Evolutionary conservation across 2,329 filamentous ascomycete species (phyloP).

Genomic region (Fonsecaea pedrosoi): DNA sequence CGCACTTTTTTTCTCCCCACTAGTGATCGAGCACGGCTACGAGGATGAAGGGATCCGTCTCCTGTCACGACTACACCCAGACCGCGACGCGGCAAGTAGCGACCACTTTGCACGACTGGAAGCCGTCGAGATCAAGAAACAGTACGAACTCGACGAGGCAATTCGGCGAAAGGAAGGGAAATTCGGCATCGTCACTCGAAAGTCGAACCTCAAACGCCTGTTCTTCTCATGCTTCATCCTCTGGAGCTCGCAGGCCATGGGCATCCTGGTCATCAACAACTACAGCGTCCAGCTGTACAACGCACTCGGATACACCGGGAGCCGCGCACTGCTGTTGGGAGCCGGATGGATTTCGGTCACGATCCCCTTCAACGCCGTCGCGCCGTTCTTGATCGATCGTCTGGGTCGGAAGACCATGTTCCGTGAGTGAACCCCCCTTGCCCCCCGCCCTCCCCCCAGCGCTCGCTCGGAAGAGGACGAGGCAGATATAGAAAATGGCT

Average conservation of each 20-base stretch:
- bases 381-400: not conserved
- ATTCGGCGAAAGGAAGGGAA: not conserved
- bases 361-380: not conserved
- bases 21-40: too few species aligned
- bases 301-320: not conserved
- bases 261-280: not conserved
- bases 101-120: too few species aligned
- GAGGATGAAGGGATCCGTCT: too few species aligned
- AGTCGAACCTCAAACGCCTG: not conserved
- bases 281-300: not conserved
- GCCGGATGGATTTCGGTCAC: not conserved
- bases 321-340: not conserved
- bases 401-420: not conserved
- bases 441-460: too few species aligned
- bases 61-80: too few species aligned
- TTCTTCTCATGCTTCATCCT: not conserved
- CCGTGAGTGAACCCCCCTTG: not conserved
- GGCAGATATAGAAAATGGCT: too few species aligned
- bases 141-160: not conserved
- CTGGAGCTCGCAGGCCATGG: not conserved
- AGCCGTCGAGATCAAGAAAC: too few species aligned
- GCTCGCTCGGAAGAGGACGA: too few species aligned
- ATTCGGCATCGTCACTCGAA: not conserved
- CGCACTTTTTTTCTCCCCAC: too few species aligned
- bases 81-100: too few species aligned